These are phyloP conservation scores for Solioccasus polychromus DNA, from an alignment of 768 basidiomycete species.

Conservation along the genomic window DNA sequence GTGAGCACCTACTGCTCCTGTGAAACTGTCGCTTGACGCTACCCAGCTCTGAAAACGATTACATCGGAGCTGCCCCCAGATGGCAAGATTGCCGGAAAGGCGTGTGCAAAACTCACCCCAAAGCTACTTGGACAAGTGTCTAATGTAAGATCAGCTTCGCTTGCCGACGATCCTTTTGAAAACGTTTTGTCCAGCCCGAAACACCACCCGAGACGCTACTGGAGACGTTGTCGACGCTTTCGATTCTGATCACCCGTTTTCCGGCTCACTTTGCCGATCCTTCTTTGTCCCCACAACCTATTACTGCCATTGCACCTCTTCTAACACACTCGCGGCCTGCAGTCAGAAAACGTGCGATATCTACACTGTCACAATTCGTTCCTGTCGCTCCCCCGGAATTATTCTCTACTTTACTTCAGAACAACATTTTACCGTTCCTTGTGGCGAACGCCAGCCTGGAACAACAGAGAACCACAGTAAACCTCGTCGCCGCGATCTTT, in stretches of 20 bases:
- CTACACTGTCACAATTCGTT: conserved; percentile 81
- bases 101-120: conserved; percentile 81
- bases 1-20: conserved; percentile 37
- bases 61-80: conserved; percentile 85
- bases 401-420: conserved; percentile 58
- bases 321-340: conserved; percentile 76
- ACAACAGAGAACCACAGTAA: conserved; percentile 73
- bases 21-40: conserved; percentile 2
- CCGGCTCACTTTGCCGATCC: conserved; percentile 61
- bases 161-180: conserved; percentile 4
- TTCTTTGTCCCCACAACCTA: conserved; percentile 53
- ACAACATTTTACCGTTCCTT: conserved; percentile 60
- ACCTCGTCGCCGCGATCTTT: conserved; percentile 76
- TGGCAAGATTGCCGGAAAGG: conserved; percentile 72
- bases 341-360: conserved; percentile 90
- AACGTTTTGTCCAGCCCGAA: conserved; percentile 40
- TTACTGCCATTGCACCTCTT: conserved; percentile 66
- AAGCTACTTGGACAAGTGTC: conserved; percentile 77
- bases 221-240: conserved; percentile 81
- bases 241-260: conserved; percentile 85
- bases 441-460: conserved; percentile 51
- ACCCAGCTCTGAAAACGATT: conserved; percentile 87
- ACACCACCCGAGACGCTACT: conserved; percentile 80
- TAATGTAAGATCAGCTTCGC: conserved; percentile 48
- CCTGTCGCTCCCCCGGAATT: conserved; percentile 64